Evolutionary conservation across 495 filamentous ascomycete genomes (phyloP).

Genomic region (Hypoxylon fuscum): DNA sequence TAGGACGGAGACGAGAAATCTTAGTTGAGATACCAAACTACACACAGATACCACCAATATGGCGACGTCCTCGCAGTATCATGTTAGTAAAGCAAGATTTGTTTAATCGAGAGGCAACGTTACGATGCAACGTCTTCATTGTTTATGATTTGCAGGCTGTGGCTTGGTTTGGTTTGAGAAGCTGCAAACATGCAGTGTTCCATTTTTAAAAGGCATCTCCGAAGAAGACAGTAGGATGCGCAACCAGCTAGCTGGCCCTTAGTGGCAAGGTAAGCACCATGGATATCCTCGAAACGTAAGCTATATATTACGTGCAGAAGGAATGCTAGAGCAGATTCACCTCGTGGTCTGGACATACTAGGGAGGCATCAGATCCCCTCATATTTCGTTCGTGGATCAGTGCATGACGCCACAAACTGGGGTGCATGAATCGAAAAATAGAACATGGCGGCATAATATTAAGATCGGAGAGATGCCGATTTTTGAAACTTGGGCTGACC

Average conservation of each 20-base stretch:
- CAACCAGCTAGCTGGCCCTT: neutral
- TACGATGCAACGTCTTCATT: constrained; percentile 2
- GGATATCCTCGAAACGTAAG: neutral
- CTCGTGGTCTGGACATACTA: constrained; percentile 2
- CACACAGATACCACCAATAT: constrained; percentile 5
- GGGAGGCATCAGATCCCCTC: constrained; percentile 16
- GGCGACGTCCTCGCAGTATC: constrained; percentile 4
- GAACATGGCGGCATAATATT: constrained; percentile 11
- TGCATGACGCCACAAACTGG: constrained; percentile 9
- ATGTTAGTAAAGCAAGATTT: neutral
- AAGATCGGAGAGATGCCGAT: constrained; percentile 2
- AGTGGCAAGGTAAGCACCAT: neutral
- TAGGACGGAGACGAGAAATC: constrained; percentile 12
- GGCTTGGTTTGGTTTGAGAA: neutral
- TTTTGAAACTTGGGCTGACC: constrained; percentile 21
- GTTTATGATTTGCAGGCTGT: neutral
- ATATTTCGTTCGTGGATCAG: constrained; percentile 11
- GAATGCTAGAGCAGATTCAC: neutral
- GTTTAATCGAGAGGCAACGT: constrained; percentile 26
- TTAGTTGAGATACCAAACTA: neutral
- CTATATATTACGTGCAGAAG: neutral
- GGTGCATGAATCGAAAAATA: constrained; percentile 23
- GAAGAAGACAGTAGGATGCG: no score
- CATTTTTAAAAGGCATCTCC: no score
- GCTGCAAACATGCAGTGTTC: neutral